Evolutionary conservation across 371 early-diverging fungal genomes (phyloP), one percentile per base, ranked within the genome.

Genomic region (Lichtheimia hyalospora): DNA sequence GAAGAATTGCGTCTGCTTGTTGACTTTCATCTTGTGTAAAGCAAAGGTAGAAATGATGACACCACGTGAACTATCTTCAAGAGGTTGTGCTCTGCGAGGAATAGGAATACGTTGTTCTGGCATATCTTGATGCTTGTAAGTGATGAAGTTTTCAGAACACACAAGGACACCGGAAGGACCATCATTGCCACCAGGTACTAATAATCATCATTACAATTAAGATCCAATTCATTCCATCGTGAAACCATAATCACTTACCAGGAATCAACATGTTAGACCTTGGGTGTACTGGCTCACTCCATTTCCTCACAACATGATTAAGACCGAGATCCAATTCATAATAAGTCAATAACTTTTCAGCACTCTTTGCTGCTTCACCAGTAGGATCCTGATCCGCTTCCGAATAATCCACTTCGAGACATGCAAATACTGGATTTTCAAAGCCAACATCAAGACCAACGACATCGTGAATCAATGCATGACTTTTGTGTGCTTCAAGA

Each of bases 241-340:
- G 52, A 5, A 1, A 6, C 15, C 40, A 34, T 21, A 20, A 23
- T 23, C 7, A 23, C 44, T 68, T 82, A 83, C 87, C 86, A 58
- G 92, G 86, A 40, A 99, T 84, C 39, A 99, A 82, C 70, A 87
- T 63, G 74, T 96, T 93, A 0, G 96, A 79, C 23, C 83, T 78
- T 1, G 70, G 72, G 70, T 94, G 90, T 5, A 97, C 90, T 0
- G 89, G 75, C 40, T 90, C 88, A 63, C 87, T 89, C 96, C 96
- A 97, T 72, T 92, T 93, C 58, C 97, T 84, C 42, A 96, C 93
- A 28, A 99, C 96, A 70, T 97, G 98, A 74, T 99, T 99, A 42
- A 99, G 84, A 41, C 99, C 99, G 55, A 99, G 87, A 74, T 99
- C 99, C 61, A 99, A 74, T 75, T 99, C 98, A 65, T 98, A 97